These are phyloP conservation scores for Trypanosoma platydactyli DNA, from an alignment of 208 protist species.

Conservation along the genomic window DNA sequence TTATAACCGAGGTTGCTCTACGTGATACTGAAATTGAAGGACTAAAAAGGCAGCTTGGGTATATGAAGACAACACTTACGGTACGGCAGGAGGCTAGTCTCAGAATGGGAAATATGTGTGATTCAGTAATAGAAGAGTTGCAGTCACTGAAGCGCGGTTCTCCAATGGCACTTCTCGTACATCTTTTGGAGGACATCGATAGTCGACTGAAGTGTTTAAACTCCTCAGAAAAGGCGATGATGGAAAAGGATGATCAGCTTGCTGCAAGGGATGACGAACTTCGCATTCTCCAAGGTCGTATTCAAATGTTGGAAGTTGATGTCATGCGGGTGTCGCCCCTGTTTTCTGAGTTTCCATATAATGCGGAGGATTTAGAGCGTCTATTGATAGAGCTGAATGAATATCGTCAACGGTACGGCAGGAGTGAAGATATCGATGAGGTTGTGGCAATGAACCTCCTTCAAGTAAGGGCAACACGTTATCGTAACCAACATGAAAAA, in stretches of 20 bases:
- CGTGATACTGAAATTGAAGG: slow-evolving; percentile 18
- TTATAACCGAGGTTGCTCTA: neutral
- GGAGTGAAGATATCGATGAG: slow-evolving; percentile 34
- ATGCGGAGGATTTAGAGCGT: slow-evolving; percentile 28
- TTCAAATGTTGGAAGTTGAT: slow-evolving; percentile 16
- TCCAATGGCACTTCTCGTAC: neutral
- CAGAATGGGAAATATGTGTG: slow-evolving; percentile 1
- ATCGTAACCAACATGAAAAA: neutral
- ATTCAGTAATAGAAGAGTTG: slow-evolving; percentile 11
- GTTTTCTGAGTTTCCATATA: slow-evolving; percentile 31
- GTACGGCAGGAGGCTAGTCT: neutral
- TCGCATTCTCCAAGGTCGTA: slow-evolving; percentile 9
- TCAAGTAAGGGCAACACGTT: slow-evolving; percentile 18
- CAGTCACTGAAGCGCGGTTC: slow-evolving; percentile 10
- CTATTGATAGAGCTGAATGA: slow-evolving; percentile 36
- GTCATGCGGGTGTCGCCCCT: slow-evolving; percentile 23
- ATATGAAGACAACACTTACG: slow-evolving; percentile 6
- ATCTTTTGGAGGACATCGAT: slow-evolving; percentile 14
- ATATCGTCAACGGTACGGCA: slow-evolving; percentile 26
- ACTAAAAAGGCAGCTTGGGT: slow-evolving; percentile 18
- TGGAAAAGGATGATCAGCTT: slow-evolving; percentile 37
- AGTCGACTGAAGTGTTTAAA: slow-evolving; percentile 2
- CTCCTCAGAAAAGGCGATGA: slow-evolving; percentile 4
- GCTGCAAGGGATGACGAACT: slow-evolving; percentile 38
- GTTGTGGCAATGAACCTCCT: slow-evolving; percentile 22